These are phyloP conservation scores for Diaporthe ilicicola DNA, from an alignment of 2,329 filamentous ascomycete genomes.

Conservation along the genomic window DNA sequence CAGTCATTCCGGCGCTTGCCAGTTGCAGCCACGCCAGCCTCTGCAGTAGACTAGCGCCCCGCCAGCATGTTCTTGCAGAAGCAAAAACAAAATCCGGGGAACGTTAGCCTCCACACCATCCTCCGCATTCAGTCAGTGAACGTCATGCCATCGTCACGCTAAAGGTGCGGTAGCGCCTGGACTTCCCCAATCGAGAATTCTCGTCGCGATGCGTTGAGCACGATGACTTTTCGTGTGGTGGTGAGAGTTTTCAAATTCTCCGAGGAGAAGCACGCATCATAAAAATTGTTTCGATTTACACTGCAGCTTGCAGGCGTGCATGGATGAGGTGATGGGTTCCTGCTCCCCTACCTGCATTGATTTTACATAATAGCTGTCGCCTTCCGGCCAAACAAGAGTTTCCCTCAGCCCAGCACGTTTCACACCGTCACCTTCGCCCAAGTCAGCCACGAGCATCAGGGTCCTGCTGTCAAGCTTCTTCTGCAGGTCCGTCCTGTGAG, in stretches of 20 bases:
- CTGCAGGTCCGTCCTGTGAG: neutral
- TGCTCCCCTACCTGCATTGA: constrained; percentile 10
- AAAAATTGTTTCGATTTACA: neutral
- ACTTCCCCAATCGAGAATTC: neutral
- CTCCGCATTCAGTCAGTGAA: neutral
- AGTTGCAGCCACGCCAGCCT: neutral
- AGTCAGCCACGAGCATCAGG: neutral
- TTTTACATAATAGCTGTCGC: constrained; percentile 27
- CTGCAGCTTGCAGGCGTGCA: neutral
- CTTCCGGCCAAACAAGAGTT: neutral
- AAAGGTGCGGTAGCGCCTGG: neutral
- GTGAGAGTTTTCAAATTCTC: neutral
- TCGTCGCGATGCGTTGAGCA: neutral
- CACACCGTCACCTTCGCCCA: neutral
- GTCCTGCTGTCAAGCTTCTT: neutral
- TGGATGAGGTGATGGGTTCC: constrained; percentile 20
- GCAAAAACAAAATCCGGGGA: constrained; percentile 16
- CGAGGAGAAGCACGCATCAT: constrained; percentile 23
- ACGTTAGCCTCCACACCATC: neutral
- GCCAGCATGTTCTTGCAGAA: neutral
- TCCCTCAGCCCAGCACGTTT: constrained; percentile 11
- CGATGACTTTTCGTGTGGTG: neutral
- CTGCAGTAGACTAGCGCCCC: neutral
- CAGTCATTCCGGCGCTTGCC: neutral
- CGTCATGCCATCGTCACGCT: constrained; percentile 16